Base-by-base conservation (phyloP, 2,329 filamentous ascomycete genomes). In the Biscogniauxia mediterranea region DNA sequence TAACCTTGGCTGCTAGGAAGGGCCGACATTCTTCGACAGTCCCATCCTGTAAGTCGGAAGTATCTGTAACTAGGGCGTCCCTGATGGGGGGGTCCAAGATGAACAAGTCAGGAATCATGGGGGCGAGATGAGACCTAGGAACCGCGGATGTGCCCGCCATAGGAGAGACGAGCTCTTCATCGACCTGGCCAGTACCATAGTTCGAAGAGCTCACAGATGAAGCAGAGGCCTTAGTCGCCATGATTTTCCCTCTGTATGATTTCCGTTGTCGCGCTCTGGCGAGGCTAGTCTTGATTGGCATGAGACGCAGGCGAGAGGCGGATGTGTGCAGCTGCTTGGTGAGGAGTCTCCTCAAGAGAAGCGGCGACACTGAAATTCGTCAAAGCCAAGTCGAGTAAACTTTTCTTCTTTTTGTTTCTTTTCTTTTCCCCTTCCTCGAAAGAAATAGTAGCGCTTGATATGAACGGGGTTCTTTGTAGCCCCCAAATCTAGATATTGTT, bases 1-100 rank as follows among this genome's bases (percentile, higher is more conserved):
- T 78, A 61, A 83, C 79, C 55, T 80, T 79, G 51, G 78, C 81
- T n/a, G 72, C 78, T 78, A 96, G 80, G 66, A 88, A 89, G 0
- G 89, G 88, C 28, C 93, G 77, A 69, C 91, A 91, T 69, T 85
- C 83, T 46, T 85, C 76, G 58, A 92, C 79, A 0, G 90, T 94
- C 59, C 85, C 79, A 61, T 89, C 83, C 75, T 96, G 92, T 26
- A 85, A 73, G 55, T 76, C 73, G 1, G 90, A 92, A 23, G 90
- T 91, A 62, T 85, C 79, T 4, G 93, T 95, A 55, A 78, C 73
- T 56, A 93, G 80, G 17, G 71, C 65, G 71, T 96, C 93, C 59
- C 79, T 80, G 67, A 96, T 85, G 19, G 81, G 80, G 13, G 90
- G 88, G 50, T 77, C 76, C 17, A 74, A 75, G 7, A 80, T 84